Percentiles rank a stretch among this genome's conserved stretches.
Conservation (phyloP, 495 filamentous ascomycete genomes). For the Penicillium subrubescens region DNA sequence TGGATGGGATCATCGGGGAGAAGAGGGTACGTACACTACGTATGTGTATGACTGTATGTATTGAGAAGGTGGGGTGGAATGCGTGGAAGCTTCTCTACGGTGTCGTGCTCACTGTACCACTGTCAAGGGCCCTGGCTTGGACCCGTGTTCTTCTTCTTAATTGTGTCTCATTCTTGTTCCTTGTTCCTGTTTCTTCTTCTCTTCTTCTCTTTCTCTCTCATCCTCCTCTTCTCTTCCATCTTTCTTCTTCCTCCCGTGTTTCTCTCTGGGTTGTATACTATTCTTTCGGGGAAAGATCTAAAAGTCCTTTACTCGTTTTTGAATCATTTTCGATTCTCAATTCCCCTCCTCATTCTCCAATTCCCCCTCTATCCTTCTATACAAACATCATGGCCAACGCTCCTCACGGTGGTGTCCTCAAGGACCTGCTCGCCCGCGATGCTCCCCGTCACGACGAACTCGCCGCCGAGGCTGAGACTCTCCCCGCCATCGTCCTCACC, state of each 20-base stretch:
- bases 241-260: slow-evolving; percentile 5
- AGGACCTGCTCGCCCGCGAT: slow-evolving; percentile 95
- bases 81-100: slow-evolving; percentile 4
- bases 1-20: not conserved
- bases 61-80: not conserved
- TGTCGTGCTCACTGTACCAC: slow-evolving; percentile 3
- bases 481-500: slow-evolving; percentile 80
- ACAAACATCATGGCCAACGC: slow-evolving; percentile 65
- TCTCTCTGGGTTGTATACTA: not conserved
- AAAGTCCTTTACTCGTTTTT: not conserved
- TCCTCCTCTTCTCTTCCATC: not conserved
- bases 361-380: slow-evolving; percentile 9
- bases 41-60: not conserved
- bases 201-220: slow-evolving; percentile 12
- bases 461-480: slow-evolving; percentile 76
- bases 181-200: slow-evolving; percentile 7
- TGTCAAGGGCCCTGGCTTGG: not conserved
- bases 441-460: slow-evolving; percentile 74
- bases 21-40: not conserved
- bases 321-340: not conserved
- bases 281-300: not conserved
- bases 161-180: not conserved
- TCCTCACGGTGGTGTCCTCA: slow-evolving; percentile 95
- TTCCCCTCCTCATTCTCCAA: slow-evolving; percentile 10
- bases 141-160: not conserved